Base-by-base conservation (phyloP, 768 basidiomycete genomes). In the Tulasnella sp. region DNA sequence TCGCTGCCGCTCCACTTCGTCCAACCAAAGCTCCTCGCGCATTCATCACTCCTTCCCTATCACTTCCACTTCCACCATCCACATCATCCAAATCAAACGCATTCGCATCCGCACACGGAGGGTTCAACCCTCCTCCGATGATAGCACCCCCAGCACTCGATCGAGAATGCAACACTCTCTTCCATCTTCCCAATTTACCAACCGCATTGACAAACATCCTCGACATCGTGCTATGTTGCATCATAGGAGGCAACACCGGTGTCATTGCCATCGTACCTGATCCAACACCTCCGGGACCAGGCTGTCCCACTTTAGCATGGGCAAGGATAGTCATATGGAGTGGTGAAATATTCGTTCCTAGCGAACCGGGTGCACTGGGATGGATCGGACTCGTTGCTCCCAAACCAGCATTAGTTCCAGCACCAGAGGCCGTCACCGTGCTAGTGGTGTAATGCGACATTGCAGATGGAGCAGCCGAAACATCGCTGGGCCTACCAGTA, bases 131-230 rank as follows among this genome's bases (percentile, higher is more conserved):
- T n/a, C n/a, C n/a, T n/a, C n/a, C n/a, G n/a, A n/a, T n/a, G n/a
- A n/a, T n/a, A n/a, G n/a, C n/a, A n/a, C n/a, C n/a, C n/a, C n/a
- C 16, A 6, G 33, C 42, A 0, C 32, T 7, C 4, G 52, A 50
- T 1, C 55, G 49, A 19, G 53, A 53, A 29, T 58, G 57, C 45
- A 90, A 63, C 25, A 84, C 85, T 5, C 88, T 77, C 59, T 74
- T 83, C 83, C 88, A 83, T 8, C 83, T 70, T 1, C 88, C 88
- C 15, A 92, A 66, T 4, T 83, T 74, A 4, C 88, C 85, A 25
- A 90, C 79, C 2, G 88, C 88, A 65, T 78, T 82, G 47, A 84
- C 79, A 41, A 91, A 75, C 9, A 75, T 83, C 1, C 85, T 74
- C 0, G 83, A 85, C 13, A 90, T 67, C 0, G 79, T 70, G 58